A percentile compares a stretch with the other conserved stretches of the same genome.
Conservation (phyloP, 305 asterid species). For the Andrographis paniculata region DNA sequence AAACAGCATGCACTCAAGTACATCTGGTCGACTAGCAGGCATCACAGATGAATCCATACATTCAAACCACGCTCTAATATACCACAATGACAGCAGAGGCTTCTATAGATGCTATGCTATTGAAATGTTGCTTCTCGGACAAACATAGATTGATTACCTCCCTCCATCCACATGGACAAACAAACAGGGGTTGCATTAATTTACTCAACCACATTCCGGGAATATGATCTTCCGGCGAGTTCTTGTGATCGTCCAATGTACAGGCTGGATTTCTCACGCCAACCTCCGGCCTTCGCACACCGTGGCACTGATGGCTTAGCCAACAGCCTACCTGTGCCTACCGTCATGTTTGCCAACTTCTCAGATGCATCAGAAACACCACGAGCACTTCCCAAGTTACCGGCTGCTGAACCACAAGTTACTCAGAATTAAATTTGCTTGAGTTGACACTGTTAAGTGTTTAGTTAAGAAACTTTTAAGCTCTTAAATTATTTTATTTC, state of each 20-base stretch:
- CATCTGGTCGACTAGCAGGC: too few species aligned
- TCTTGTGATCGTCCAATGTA: conserved; percentile 34
- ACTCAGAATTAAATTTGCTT: not conserved
- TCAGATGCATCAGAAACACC: conserved; percentile 29
- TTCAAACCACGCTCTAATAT: too few species aligned
- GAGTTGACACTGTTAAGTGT: not conserved
- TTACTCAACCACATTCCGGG: conserved; percentile 17
- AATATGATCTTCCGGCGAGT: conserved; percentile 15
- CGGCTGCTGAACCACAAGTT: conserved; percentile 13
- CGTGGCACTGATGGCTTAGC: conserved; percentile 27
- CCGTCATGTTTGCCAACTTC: conserved; percentile 28
- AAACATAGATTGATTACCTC: too few species aligned
- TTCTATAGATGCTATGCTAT: too few species aligned
- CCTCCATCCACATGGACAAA: too few species aligned
- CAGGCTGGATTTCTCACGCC: conserved; percentile 32
- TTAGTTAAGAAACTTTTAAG: not conserved
- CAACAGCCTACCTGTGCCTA: conserved; percentile 23
- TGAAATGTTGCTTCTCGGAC: too few species aligned
- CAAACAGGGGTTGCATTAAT: too few species aligned
- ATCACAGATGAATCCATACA: too few species aligned
- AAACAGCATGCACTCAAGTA: too few species aligned
- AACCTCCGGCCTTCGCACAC: conserved; percentile 55
- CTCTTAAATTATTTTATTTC: not conserved
- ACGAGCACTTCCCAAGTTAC: conserved; percentile 15
- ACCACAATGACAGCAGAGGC: too few species aligned